phyloP scores from a whole-genome alignment of 257 asterid genomes.

The Eustoma russellianum region DNA sequence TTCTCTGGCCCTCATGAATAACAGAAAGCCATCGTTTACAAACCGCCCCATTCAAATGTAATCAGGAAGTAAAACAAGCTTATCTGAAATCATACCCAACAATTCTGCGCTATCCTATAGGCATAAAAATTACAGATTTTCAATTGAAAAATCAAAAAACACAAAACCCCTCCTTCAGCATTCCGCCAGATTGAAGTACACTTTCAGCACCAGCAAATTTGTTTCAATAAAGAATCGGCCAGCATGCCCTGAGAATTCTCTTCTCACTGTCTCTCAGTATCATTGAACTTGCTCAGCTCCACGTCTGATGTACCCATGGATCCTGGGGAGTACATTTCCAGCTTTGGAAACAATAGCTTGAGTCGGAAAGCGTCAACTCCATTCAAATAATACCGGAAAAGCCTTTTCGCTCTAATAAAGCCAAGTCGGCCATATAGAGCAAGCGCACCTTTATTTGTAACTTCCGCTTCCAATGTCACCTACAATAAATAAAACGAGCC shows the following conservation, averaged over 20 bases:
- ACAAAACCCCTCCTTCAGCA: too few species aligned
- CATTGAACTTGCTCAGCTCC: constrained; percentile 6
- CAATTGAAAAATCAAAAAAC: too few species aligned
- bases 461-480: constrained; percentile 98
- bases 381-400: constrained; percentile 83
- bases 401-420: constrained; percentile 85
- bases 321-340: constrained; percentile 26
- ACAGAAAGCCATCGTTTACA: too few species aligned
- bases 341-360: constrained; percentile 70
- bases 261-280: constrained; percentile 1
- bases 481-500: constrained; percentile 11
- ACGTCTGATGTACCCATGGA: constrained; percentile 19
- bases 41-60: too few species aligned
- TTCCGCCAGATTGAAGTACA: too few species aligned
- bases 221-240: too few species aligned
- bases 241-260: not conserved
- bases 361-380: constrained; percentile 96
- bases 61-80: not conserved
- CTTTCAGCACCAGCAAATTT: too few species aligned
- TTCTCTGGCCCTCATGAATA: too few species aligned
- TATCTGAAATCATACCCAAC: not conserved
- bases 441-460: constrained; percentile 87
- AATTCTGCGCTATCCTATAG: not conserved
- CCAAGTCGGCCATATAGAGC: constrained; percentile 92
- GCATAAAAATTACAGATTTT: too few species aligned